Conservation (phyloP, 306 rosid species). For the Fagus sylvatica region DNA sequence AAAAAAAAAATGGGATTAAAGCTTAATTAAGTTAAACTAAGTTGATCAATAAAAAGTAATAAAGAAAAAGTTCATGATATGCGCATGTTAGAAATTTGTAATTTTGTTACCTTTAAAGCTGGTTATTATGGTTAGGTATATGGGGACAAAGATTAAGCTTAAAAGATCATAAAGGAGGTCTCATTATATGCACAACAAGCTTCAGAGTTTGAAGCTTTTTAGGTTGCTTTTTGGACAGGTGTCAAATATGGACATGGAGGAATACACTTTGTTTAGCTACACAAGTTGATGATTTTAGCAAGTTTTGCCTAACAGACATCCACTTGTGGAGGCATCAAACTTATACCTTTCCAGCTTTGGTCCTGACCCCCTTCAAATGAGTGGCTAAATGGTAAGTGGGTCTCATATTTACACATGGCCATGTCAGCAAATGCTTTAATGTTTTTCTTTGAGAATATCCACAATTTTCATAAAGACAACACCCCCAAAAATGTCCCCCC, state of each 20-base stretch:
- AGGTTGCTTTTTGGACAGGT: background rate
- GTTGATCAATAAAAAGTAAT: no score
- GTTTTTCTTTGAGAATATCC: background rate
- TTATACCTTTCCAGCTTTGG: slow-evolving; percentile 33
- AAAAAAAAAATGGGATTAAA: no score
- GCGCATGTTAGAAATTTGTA: background rate
- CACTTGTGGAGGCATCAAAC: slow-evolving; percentile 26
- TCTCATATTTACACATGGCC: slow-evolving; percentile 36
- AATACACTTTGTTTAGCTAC: background rate
- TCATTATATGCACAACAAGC: background rate
- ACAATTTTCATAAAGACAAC: background rate
- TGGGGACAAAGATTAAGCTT: background rate
- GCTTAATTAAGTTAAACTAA: no score
- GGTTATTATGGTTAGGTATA: background rate
- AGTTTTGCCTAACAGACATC: background rate
- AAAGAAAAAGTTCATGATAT: background rate
- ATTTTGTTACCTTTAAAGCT: background rate
- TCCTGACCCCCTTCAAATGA: slow-evolving; percentile 8
- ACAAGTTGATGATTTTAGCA: background rate
- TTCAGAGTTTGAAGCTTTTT: background rate
- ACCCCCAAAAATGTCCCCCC: background rate
- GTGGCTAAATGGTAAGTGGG: slow-evolving; percentile 19
- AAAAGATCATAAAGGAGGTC: background rate
- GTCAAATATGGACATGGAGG: background rate
- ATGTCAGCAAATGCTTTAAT: slow-evolving; percentile 22